These are phyloP conservation scores for Echinochloa phyllopogon DNA, from an alignment of 176 grass and related monocot genomes.

Conservation along the genomic window DNA sequence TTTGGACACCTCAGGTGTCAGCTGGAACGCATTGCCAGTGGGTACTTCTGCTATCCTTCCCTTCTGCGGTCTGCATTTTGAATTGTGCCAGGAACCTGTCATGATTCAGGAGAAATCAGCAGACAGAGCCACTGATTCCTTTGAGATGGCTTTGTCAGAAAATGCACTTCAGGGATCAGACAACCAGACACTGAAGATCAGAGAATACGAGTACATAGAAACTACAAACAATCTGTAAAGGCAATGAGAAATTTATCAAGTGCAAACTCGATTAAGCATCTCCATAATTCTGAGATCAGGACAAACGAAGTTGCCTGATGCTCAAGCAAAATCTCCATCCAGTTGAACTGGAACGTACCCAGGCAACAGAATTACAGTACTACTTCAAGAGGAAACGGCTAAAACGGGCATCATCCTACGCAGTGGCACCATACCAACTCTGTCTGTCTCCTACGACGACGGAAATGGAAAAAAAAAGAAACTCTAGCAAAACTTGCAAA, in stretches of 20 bases:
- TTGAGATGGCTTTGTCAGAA: background rate
- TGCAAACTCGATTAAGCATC: background rate
- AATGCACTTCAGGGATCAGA: background rate
- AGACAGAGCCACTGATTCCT: background rate
- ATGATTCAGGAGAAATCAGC: background rate
- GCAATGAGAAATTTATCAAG: background rate
- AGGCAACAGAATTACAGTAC: background rate
- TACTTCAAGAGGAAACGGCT: no score
- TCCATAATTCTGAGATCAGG: background rate
- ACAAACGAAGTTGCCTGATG: background rate
- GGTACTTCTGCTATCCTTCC: no score
- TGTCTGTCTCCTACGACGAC: background rate
- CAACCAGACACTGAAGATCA: background rate
- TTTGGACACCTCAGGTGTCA: no score
- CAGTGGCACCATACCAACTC: background rate
- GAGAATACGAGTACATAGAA: background rate
- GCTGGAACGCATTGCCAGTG: no score
- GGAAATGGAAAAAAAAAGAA: background rate
- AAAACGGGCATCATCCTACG: background rate
- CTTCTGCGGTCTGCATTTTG: background rate
- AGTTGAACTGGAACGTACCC: background rate
- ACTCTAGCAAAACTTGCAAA: background rate
- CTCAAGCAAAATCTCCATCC: background rate
- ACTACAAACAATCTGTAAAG: background rate
- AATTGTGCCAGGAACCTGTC: background rate